Evolutionary conservation across 2,329 filamentous ascomycete genomes (phyloP).

Genomic region (Penicillium glabrum): DNA sequence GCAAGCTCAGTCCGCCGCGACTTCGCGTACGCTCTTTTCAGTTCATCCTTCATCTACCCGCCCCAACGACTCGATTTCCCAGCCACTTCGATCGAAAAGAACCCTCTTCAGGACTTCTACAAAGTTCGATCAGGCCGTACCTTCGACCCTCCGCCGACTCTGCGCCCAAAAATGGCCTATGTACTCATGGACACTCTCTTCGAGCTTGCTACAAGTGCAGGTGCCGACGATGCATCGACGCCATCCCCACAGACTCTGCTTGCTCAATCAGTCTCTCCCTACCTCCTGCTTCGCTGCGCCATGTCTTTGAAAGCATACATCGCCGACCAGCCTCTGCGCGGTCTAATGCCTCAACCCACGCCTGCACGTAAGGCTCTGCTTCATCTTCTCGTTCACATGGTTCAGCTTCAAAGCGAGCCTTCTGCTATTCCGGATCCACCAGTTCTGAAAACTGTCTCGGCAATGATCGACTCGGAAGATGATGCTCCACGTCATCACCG

Average conservation of each 20-base stretch:
- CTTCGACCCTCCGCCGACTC: conserved; percentile 62
- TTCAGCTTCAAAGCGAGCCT: conserved; percentile 67
- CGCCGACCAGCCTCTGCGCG: conserved; percentile 85
- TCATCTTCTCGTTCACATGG: conserved; percentile 67
- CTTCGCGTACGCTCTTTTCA: conserved; percentile 76
- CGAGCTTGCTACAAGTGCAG: conserved; percentile 59
- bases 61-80: conserved; percentile 64
- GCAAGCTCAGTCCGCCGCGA: conserved; percentile 65
- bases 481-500: conserved; percentile 52
- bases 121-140: conserved; percentile 70
- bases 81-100: conserved; percentile 39
- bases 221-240: conserved; percentile 33
- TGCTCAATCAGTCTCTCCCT: conserved; percentile 73
- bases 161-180: conserved; percentile 72
- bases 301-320: conserved; percentile 81
- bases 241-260: conserved; percentile 57
- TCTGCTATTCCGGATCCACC: conserved; percentile 62
- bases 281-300: conserved; percentile 77
- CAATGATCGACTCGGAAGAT: conserved; percentile 40
- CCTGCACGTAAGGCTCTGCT: conserved; percentile 76
- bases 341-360: conserved; percentile 83
- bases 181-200: conserved; percentile 79
- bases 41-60: conserved; percentile 75
- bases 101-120: conserved; percentile 64
- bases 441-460: conserved; percentile 12